Conservation (phyloP, 2,329 filamentous ascomycete species). For the Fusarium nelsonii region DNA sequence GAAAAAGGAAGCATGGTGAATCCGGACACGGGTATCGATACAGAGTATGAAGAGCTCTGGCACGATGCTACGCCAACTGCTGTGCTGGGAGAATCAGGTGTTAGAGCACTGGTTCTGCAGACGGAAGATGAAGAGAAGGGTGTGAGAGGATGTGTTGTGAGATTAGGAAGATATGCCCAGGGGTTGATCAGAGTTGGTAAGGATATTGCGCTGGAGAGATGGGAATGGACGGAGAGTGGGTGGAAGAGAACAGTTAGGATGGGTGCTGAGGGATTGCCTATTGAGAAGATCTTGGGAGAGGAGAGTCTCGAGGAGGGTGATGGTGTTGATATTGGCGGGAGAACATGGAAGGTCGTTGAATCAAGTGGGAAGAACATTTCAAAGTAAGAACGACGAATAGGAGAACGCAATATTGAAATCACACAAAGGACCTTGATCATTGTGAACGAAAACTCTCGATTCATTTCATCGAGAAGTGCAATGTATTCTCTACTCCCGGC, state of each 20-base stretch:
- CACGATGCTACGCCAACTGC: constrained; percentile 57
- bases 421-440: neutral
- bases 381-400: neutral
- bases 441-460: constrained; percentile 2
- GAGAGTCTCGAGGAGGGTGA: constrained; percentile 30
- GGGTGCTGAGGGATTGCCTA: constrained; percentile 54
- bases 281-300: constrained; percentile 43
- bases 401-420: neutral
- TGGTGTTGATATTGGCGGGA: constrained; percentile 41
- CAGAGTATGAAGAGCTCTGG: constrained; percentile 77
- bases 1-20: constrained; percentile 73
- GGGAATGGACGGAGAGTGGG: constrained; percentile 58
- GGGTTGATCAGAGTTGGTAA: constrained; percentile 63
- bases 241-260: constrained; percentile 56
- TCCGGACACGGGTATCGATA: constrained; percentile 62
- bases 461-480: constrained; percentile 12
- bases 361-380: constrained; percentile 1
- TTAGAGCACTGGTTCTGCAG: constrained; percentile 22
- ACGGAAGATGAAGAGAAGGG: constrained; percentile 29
- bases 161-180: constrained; percentile 68
- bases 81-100: constrained; percentile 10
- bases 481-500: constrained; percentile 23
- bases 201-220: constrained; percentile 64
- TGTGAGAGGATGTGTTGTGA: constrained; percentile 63
- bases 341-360: constrained; percentile 54